Evolutionary conservation across 83 land plant species (phyloP).

Genomic region (Picea abies): DNA sequence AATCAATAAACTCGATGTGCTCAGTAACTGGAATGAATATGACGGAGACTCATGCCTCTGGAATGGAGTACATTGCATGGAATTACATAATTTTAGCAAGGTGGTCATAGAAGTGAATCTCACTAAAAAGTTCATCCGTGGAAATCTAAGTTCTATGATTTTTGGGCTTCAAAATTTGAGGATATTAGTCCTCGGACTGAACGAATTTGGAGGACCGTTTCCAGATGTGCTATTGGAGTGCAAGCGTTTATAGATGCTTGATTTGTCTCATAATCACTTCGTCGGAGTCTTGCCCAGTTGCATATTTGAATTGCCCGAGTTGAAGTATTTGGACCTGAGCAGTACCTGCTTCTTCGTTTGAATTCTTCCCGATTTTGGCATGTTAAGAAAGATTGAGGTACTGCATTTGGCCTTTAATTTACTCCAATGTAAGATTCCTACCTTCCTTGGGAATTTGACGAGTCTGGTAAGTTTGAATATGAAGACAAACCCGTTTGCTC

Average conservation of each 20-base stretch:
- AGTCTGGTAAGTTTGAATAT: no score
- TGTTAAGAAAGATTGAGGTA: not conserved
- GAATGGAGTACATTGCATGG: no score
- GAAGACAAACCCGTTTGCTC: no score
- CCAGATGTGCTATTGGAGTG: not conserved
- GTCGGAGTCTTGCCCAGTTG: not conserved
- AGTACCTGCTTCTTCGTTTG: not conserved
- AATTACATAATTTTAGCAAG: no score
- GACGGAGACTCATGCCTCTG: no score
- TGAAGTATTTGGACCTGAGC: not conserved
- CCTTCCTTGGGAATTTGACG: no score
- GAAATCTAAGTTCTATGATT: not conserved
- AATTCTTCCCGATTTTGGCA: not conserved
- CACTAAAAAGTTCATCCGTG: not conserved
- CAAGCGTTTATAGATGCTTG: not conserved
- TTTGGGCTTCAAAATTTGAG: not conserved
- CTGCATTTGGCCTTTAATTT: not conserved
- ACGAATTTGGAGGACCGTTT: not conserved
- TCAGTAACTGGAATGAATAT: not conserved
- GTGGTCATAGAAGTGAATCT: constrained; percentile 27
- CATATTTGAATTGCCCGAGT: not conserved
- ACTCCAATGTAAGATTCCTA: no score
- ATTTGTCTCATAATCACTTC: not conserved
- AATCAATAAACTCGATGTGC: not conserved
- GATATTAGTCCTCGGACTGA: not conserved